Conservation (phyloP, 106 monocot genomes). For the Iris macrosiphon region DNA sequence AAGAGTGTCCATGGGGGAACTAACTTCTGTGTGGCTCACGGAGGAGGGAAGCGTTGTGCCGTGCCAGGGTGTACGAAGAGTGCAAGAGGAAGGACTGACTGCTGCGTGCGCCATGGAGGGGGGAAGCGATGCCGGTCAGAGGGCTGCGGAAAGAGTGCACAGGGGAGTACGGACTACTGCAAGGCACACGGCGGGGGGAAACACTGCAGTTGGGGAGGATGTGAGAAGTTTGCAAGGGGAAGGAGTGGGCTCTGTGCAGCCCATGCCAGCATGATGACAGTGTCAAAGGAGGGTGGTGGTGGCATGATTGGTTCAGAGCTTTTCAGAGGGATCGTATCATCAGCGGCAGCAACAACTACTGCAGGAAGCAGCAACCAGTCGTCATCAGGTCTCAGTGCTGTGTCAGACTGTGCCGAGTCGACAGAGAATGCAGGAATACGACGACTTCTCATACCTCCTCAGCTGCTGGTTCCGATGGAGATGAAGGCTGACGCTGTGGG, state of each 20-base stretch:
- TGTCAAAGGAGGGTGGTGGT: slow-evolving; percentile 4
- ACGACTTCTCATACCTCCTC: slow-evolving; percentile 46
- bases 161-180: slow-evolving; percentile 97
- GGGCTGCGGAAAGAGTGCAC: slow-evolving; percentile 82
- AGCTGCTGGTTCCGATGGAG: slow-evolving; percentile 52
- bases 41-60: slow-evolving; percentile 79
- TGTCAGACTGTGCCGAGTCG: slow-evolving; percentile 50
- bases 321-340: slow-evolving; percentile 53
- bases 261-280: slow-evolving; percentile 37
- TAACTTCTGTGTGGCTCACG: slow-evolving; percentile 89
- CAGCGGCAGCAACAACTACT: slow-evolving; percentile 16
- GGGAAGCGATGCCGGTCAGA: slow-evolving; percentile 78
- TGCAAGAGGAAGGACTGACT: slow-evolving; percentile 87
- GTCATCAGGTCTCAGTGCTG: slow-evolving; percentile 43
- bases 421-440: slow-evolving; percentile 16
- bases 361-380: slow-evolving; percentile 28
- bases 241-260: slow-evolving; percentile 86
- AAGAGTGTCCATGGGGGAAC: slow-evolving; percentile 98
- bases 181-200: slow-evolving; percentile 98
- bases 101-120: slow-evolving; percentile 88
- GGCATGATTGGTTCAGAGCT: slow-evolving; percentile 36
- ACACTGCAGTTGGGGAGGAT: slow-evolving; percentile 60
- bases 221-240: slow-evolving; percentile 94
- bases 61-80: slow-evolving; percentile 73
- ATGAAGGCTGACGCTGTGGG: slow-evolving; percentile 41